Evolutionary conservation across 108 stramenopile genomes (phyloP), one percentile per base, ranked within the genome.

Genomic region (Nitzschia sp.): DNA sequence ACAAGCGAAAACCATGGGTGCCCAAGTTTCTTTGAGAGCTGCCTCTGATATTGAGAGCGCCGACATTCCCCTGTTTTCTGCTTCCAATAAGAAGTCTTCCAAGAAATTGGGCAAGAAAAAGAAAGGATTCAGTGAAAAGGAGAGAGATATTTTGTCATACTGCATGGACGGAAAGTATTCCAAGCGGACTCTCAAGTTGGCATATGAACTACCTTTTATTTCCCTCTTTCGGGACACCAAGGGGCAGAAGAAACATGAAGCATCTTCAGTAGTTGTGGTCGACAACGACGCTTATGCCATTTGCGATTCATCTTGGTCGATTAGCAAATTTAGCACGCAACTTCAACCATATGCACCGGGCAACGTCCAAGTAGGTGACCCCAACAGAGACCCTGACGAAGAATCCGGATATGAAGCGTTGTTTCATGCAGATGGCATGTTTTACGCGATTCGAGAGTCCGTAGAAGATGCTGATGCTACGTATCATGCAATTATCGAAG

Each of bases 361-460:
- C 0, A 86, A 86, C 69, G 73, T 69, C n/a, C 78, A 80, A 53
- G 73, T 86, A 52, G 85, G 81, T 29, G 72, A 80, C 41, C 81
- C 85, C 8, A 63, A 72, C 26, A 71, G 81, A 21, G 77, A 83
- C 41, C 46, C 46, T 5, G 67, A 53, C 19, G 77, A 77, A 26
- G 81, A 86, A 24, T 82, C 81, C n/a, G 86, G 83, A 24, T 88
- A 83, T 37, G 86, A 88, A 67, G 86, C 82, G 8, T 69, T 88
- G 26, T 78, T 88, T 62, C 53, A 72, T 51, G 70, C 76, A 48
- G 71, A 73, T 54, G 85, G 78, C 8, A 57, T 75, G 10, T 80
- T 89, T 61, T 86, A 89, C 73, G 79, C 85, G 11, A 72, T 89
- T 7, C 71, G 88, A 11, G 88, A 89, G 61, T 80, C 81, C 11